Evolutionary conservation across 768 basidiomycete genomes (phyloP).

Genomic region (Pleurotus salmoneostramineus): DNA sequence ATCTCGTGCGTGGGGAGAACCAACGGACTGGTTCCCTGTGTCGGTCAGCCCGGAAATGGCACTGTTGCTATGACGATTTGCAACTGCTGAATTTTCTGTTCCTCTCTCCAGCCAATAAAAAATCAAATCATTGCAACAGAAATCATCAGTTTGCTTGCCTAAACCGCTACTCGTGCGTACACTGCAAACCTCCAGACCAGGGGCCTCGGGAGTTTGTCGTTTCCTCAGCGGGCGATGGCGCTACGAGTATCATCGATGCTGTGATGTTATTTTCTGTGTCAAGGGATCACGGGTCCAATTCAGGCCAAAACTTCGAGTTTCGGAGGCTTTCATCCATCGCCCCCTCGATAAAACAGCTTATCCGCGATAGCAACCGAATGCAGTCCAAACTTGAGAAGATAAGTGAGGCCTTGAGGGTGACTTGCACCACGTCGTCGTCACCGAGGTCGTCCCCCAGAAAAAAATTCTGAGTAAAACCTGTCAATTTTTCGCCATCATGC

Average conservation of each 20-base stretch:
- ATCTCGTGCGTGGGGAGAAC: constrained; percentile 6
- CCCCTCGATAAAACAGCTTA: background rate
- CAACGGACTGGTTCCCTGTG: constrained; percentile 1
- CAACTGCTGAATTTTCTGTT: background rate
- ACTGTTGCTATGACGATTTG: constrained; percentile 3
- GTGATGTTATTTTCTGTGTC: background rate
- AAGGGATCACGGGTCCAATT: background rate
- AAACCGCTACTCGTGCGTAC: too few species aligned
- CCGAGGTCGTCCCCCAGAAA: too few species aligned
- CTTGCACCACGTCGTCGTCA: too few species aligned
- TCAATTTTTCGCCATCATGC: background rate
- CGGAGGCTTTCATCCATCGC: background rate
- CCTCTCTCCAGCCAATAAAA: constrained; percentile 1
- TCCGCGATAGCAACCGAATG: too few species aligned
- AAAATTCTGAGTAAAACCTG: background rate
- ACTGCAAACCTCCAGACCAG: too few species aligned
- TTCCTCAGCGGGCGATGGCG: background rate
- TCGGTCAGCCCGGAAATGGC: constrained; percentile 9
- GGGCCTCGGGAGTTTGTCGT: too few species aligned
- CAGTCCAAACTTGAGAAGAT: too few species aligned
- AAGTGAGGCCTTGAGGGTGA: too few species aligned
- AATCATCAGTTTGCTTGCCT: background rate
- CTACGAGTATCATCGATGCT: background rate
- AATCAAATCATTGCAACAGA: constrained; percentile 6
- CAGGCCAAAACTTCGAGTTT: background rate